Conservation (phyloP, 306 rosid species). For the Trifolium subterraneum region DNA sequence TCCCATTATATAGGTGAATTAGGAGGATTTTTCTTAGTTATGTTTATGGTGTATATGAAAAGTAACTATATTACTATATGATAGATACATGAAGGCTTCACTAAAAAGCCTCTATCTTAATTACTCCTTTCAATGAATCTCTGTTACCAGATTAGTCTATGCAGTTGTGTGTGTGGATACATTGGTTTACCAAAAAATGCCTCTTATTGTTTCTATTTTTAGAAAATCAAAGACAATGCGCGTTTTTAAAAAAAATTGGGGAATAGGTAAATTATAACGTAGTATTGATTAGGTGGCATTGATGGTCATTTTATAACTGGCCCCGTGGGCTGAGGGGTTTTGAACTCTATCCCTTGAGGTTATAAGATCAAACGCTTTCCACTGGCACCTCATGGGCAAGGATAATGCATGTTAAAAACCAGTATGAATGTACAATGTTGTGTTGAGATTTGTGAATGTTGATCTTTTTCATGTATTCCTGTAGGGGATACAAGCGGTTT, state of each 20-base stretch:
- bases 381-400: neutral
- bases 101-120: neutral
- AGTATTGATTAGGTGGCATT: neutral
- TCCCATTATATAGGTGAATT: conserved; percentile 16
- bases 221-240: neutral
- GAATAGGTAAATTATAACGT: neutral
- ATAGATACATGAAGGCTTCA: conserved; percentile 20
- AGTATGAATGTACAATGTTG: conserved; percentile 9
- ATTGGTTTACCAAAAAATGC: neutral
- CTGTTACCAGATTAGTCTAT: neutral
- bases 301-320: neutral
- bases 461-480: conserved; percentile 30
- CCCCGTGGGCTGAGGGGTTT: neutral
- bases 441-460: conserved; percentile 16
- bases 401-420: conserved; percentile 8
- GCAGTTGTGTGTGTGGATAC: neutral
- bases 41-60: neutral
- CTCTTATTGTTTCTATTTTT: neutral
- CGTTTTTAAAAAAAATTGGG: neutral
- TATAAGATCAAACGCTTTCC: neutral
- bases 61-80: neutral
- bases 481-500: conserved; percentile 90
- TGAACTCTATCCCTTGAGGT: neutral
- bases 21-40: conserved; percentile 15
- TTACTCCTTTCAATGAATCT: neutral